Evolutionary conservation across 176 grass and related monocot genomes (phyloP).

Genomic region (barley (Hordeum vulgare)): MorexV3_pseudomolecules_assembly NC_058521.1:33593980-33594479

Average conservation of each 20-base stretch:
- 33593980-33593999: conserved; percentile 76
- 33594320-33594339: neutral
- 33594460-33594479: neutral
- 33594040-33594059: neutral
- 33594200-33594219: neutral
- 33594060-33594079: neutral
- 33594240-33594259: neutral
- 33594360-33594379: too few relatives aligned
- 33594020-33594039: conserved; percentile 56
- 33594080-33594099: neutral
- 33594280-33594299: neutral
- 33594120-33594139: neutral
- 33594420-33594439: neutral
- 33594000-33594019: conserved; percentile 80
- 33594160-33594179: neutral
- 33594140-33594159: neutral
- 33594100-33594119: neutral
- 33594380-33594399: neutral
- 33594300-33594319: neutral
- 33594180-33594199: neutral
- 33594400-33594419: neutral
- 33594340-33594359: neutral
- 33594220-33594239: neutral
- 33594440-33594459: neutral
- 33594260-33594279: neutral